Evolutionary conservation across 345 rosid genomes (phyloP).

Genomic region (Passiflora organensis): DNA sequence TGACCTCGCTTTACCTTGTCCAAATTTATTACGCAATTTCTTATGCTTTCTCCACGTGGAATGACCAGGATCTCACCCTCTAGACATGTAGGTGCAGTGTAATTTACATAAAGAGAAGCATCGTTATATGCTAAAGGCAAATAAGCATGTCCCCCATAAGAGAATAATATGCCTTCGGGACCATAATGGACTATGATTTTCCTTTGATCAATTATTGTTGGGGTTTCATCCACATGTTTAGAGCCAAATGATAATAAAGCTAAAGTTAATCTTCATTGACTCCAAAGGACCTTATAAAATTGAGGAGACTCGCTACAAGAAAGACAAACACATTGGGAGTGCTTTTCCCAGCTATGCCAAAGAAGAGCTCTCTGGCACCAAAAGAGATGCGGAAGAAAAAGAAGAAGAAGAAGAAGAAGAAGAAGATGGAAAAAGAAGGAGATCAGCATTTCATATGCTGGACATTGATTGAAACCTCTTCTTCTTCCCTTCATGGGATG

Average conservation of each 20-base stretch:
- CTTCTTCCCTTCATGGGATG: background rate
- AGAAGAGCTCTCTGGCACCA: background rate
- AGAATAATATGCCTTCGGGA: constrained; percentile 2
- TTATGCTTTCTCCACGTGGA: constrained; percentile 10
- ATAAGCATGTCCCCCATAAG: constrained; percentile 6
- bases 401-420: constrained; percentile 10
- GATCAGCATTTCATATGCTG: background rate
- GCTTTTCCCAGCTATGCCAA: no score
- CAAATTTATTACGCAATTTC: background rate
- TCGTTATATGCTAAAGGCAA: constrained; percentile 10
- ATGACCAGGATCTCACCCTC: constrained; percentile 2
- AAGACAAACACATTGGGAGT: background rate
- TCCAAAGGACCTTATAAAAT: no score
- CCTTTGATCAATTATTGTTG: constrained; percentile 2
- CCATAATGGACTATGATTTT: background rate
- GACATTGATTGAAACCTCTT: background rate
- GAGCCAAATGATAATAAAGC: no score
- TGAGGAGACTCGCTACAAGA: background rate
- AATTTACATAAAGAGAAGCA: constrained; percentile 5
- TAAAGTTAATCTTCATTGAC: no score
- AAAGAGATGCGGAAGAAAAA: no score
- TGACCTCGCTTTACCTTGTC: background rate
- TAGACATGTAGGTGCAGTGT: no score
- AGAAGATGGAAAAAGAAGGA: constrained; percentile 9
- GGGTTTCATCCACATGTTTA: background rate